Evolutionary conservation across 345 rosid genomes (phyloP).

Genomic region (Brassica cretica): DNA sequence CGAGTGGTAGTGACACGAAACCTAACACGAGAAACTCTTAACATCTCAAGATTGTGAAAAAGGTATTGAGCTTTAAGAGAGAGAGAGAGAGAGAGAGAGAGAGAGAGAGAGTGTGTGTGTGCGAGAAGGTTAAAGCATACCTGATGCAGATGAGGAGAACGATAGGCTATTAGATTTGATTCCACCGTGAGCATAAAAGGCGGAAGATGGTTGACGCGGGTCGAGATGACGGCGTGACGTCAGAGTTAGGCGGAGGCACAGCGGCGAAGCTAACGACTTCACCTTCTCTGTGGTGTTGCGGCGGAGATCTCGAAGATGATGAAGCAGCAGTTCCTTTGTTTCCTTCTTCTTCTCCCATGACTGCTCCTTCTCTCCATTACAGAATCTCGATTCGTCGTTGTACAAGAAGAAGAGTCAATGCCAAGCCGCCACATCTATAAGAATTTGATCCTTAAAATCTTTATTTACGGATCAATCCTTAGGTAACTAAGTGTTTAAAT

Average conservation of each 20-base stretch:
- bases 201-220: slow-evolving; percentile 9
- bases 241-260: slow-evolving; percentile 35
- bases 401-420: too few relatives aligned
- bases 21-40: slow-evolving; percentile 28
- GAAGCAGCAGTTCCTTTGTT: too few relatives aligned
- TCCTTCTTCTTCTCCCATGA: too few relatives aligned
- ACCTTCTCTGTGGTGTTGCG: slow-evolving; percentile 8
- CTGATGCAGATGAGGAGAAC: slow-evolving; percentile 44
- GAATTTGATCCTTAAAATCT: too few relatives aligned
- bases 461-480: too few relatives aligned
- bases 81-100: too few relatives aligned
- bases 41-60: neutral
- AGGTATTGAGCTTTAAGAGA: neutral
- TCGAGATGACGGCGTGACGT: slow-evolving; percentile 14
- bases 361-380: too few relatives aligned
- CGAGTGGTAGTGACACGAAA: slow-evolving; percentile 21
- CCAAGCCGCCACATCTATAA: too few relatives aligned
- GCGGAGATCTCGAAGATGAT: too few relatives aligned
- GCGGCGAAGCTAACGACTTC: slow-evolving; percentile 38
- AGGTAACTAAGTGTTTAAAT: too few relatives aligned
- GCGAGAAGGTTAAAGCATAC: slow-evolving; percentile 22
- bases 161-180: slow-evolving; percentile 39
- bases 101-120: neutral
- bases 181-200: neutral
- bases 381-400: too few relatives aligned